Percentiles rank a stretch among this genome's conserved stretches.
These are phyloP conservation scores for Celoporthe dispersa DNA, from an alignment of 2,329 filamentous ascomycete species.

Conservation along the genomic window DNA sequence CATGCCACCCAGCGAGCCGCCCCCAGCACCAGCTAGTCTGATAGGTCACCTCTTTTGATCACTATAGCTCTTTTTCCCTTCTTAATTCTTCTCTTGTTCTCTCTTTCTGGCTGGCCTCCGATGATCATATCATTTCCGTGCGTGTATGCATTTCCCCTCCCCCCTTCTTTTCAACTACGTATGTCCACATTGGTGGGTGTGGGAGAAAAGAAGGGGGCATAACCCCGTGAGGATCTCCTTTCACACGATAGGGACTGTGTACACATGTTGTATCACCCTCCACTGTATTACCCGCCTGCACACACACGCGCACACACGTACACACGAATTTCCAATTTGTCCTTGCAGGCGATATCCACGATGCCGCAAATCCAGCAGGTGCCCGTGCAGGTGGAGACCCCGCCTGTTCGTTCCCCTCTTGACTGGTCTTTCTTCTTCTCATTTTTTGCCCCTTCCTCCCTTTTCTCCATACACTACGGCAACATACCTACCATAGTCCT, in stretches of 20 bases:
- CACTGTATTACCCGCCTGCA: not conserved
- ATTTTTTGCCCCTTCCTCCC: not conserved
- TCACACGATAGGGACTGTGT: not conserved
- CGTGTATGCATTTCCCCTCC: not conserved
- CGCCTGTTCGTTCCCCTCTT: not conserved
- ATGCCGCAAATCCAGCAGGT: constrained; percentile 4
- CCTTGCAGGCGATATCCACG: constrained; percentile 22
- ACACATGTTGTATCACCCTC: not conserved
- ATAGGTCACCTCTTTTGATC: constrained; percentile 5
- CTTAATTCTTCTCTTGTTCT: not conserved
- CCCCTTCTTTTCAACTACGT: not conserved
- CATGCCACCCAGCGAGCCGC: not conserved
- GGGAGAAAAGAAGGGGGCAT: not conserved
- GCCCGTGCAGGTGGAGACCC: not conserved
- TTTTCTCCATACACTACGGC: not conserved
- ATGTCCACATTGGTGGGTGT: not conserved
- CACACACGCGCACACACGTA: not conserved
- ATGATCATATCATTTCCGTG: not conserved
- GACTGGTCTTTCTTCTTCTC: not conserved
- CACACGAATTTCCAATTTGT: constrained; percentile 19
- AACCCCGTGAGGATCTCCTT: not conserved
- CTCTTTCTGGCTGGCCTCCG: not conserved
- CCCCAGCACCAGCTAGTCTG: not conserved
- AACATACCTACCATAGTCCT: no score
- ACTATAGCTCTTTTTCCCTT: not conserved